phyloP scores from a whole-genome alignment of 2,329 filamentous ascomycete genomes.

The Clarireedia hainanense region DNA sequence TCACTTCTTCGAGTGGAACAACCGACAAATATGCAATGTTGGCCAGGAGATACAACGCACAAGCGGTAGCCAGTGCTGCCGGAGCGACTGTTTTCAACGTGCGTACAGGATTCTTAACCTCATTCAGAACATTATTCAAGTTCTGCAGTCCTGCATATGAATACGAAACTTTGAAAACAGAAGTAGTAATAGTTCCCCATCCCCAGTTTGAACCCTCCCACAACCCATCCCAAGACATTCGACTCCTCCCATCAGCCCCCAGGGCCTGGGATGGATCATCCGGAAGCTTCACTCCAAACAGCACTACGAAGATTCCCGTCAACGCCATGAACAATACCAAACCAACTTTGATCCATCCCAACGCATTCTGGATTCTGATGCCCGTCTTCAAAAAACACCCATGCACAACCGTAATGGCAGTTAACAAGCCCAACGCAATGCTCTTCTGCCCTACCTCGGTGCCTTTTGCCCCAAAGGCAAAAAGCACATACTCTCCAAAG shows the following conservation, averaged over 20 bases:
- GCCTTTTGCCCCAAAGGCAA: slow-evolving; percentile 34
- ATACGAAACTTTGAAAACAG: slow-evolving; percentile 49
- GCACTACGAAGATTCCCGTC: slow-evolving; percentile 51
- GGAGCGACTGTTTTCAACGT: slow-evolving; percentile 51
- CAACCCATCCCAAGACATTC: slow-evolving; percentile 40
- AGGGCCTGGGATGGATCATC: slow-evolving; percentile 14
- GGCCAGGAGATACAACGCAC: slow-evolving; percentile 47
- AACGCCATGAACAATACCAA: slow-evolving; percentile 54
- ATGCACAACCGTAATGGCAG: slow-evolving; percentile 50
- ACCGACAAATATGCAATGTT: slow-evolving; percentile 55
- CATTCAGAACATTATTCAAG: slow-evolving; percentile 48
- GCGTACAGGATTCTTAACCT: slow-evolving; percentile 48
- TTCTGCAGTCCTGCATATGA: slow-evolving; percentile 46
- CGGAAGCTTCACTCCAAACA: slow-evolving; percentile 32
- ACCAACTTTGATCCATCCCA: slow-evolving; percentile 57
- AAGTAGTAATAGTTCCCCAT: slow-evolving; percentile 53
- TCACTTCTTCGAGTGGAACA: slow-evolving; percentile 47
- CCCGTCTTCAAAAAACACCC: slow-evolving; percentile 49
- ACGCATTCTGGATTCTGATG: slow-evolving; percentile 49
- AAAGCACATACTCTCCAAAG: slow-evolving; percentile 43
- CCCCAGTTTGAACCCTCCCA: slow-evolving; percentile 63
- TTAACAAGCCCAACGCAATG: slow-evolving; percentile 43
- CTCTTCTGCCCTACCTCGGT: slow-evolving; percentile 40
- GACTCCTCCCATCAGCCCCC: background rate
- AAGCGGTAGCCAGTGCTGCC: slow-evolving; percentile 43